These are phyloP conservation scores for Cucumis sativus DNA, from an alignment of 306 rosid genomes.

Conservation along the genomic window Cucumber_9930_V3 NC_026661.2:10253501-10254000, in stretches of 20 bases:
- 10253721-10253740: background rate
- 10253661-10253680: conserved; percentile 92
- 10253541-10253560: conserved; percentile 92
- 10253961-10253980: background rate
- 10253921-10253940: background rate
- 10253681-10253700: conserved; percentile 34
- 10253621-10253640: conserved; percentile 72
- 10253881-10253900: background rate
- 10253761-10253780: background rate
- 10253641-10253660: conserved; percentile 73
- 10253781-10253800: background rate
- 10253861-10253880: background rate
- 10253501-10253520: conserved; percentile 86
- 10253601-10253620: conserved; percentile 88
- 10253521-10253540: conserved; percentile 83
- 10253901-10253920: background rate
- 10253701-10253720: background rate
- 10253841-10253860: background rate
- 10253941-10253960: background rate
- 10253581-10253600: conserved; percentile 63
- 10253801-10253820: background rate
- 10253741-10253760: background rate
- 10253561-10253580: conserved; percentile 79
- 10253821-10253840: background rate
- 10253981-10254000: background rate